phyloP scores from a whole-genome alignment of 129 eudicot genomes.

The Scalesia atractyloides region DNA sequence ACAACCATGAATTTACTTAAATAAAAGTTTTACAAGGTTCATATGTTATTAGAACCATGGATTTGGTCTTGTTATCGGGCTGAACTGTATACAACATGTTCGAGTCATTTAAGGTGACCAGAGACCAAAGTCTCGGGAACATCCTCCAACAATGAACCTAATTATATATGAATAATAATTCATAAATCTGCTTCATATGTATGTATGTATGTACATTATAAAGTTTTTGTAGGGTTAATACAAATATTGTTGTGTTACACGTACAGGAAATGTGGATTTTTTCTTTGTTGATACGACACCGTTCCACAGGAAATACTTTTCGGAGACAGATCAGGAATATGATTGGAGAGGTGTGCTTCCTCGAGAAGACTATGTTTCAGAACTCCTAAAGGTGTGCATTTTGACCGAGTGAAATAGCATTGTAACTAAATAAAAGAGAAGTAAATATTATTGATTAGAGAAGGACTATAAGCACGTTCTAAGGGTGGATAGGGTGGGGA shows the following conservation, averaged over 20 bases:
- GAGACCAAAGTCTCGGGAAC: no score
- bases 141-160: no score
- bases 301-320: slow-evolving; percentile 50
- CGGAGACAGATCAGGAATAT: slow-evolving; percentile 35
- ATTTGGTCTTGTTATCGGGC: background rate
- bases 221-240: background rate
- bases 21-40: background rate
- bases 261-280: slow-evolving; percentile 58
- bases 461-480: no score
- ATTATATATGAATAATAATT: no score
- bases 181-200: no score
- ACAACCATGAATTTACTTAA: background rate
- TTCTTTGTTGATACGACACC: slow-evolving; percentile 79
- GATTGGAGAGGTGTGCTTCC: slow-evolving; percentile 82
- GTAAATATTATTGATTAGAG: no score
- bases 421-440: no score
- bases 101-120: no score
- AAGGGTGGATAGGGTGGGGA: no score
- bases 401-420: background rate
- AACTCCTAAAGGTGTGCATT: slow-evolving; percentile 43
- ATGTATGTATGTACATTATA: no score
- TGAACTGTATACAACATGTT: no score
- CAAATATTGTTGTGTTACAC: background rate
- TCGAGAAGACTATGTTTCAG: slow-evolving; percentile 51
- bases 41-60: background rate